Evolutionary conservation across 164 flowering plant genomes (phyloP), one percentile per base, ranked within the genome.

Genomic region (Kingdonia uniflora): DNA sequence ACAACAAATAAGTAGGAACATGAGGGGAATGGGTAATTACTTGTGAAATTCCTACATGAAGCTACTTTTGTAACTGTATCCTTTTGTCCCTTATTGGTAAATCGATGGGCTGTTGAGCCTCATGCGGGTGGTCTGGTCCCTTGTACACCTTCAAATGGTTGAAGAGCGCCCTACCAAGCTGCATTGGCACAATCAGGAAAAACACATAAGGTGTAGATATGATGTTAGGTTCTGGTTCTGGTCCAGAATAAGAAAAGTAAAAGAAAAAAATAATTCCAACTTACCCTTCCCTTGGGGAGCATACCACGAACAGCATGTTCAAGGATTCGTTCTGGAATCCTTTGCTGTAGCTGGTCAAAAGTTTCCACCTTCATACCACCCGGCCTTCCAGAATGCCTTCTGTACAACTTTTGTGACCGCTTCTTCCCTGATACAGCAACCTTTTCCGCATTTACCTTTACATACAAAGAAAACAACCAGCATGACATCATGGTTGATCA

Each of bases 231-330:
- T n/a, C n/a, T n/a, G n/a, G n/a, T n/a, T n/a, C n/a, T n/a, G n/a
- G n/a, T n/a, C n/a, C n/a, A n/a, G n/a, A n/a, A n/a, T n/a, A n/a
- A n/a, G n/a, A n/a, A n/a, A n/a, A n/a, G n/a, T n/a, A n/a, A n/a
- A n/a, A n/a, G n/a, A n/a, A n/a, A n/a, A n/a, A 42, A 11, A 12
- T 17, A 19, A 46, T 15, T 14, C 8, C 14, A 57, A 67, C 99
- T 80, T 60, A 94, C 99, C 73, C 96, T 65, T 14, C 96, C 96
- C 63, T 89, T 89, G 4, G 99, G 99, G 68, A 94, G 99, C 99
- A 89, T 94, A 20, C 99, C 99, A 45, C 96, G 92, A 15, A 94
- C 99, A 42, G 97, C 99, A 79, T 89, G 97, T 61, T 94, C 97
- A 58, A 94, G 58, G 45, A 94, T 94, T 72, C 99, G 80, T 67